phyloP scores from a whole-genome alignment of 1,139 yeast species.

The Protomyces inouyei region DNA sequence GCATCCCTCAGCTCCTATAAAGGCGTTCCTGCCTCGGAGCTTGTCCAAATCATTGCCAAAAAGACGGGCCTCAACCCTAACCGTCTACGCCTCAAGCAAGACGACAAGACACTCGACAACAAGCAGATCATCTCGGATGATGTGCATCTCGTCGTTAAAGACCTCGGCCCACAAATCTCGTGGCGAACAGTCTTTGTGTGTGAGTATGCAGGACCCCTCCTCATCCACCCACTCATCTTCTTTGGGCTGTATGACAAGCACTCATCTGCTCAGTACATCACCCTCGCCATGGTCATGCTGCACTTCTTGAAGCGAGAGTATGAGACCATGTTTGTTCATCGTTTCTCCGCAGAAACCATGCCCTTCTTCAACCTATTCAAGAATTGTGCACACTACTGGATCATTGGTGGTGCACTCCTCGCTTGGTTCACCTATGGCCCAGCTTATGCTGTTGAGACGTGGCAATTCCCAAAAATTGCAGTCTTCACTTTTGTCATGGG shows the following conservation, averaged over 20 bases:
- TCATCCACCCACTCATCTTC: slow-evolving; percentile 70
- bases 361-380: slow-evolving; percentile 81
- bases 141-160: slow-evolving; percentile 55
- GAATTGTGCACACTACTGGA: slow-evolving; percentile 88
- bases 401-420: slow-evolving; percentile 69
- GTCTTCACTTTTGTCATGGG: slow-evolving; percentile 53
- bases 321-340: slow-evolving; percentile 79
- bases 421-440: slow-evolving; percentile 71
- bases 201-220: slow-evolving; percentile 84
- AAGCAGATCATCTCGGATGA: slow-evolving; percentile 34
- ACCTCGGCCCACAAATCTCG: slow-evolving; percentile 85
- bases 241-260: slow-evolving; percentile 23
- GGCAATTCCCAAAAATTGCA: slow-evolving; percentile 31
- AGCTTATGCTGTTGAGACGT: slow-evolving; percentile 34
- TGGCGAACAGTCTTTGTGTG: slow-evolving; percentile 84
- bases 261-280: slow-evolving; percentile 16
- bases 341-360: slow-evolving; percentile 85
- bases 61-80: slow-evolving; percentile 37
- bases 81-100: slow-evolving; percentile 40
- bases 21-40: slow-evolving; percentile 24
- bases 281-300: slow-evolving; percentile 49
- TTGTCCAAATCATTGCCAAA: slow-evolving; percentile 34
- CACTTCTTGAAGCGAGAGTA: slow-evolving; percentile 85
- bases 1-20: slow-evolving; percentile 11
- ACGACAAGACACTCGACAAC: slow-evolving; percentile 33